Conservation (phyloP, 208 protist species). For the Dictyostelium gargantuum region DNA sequence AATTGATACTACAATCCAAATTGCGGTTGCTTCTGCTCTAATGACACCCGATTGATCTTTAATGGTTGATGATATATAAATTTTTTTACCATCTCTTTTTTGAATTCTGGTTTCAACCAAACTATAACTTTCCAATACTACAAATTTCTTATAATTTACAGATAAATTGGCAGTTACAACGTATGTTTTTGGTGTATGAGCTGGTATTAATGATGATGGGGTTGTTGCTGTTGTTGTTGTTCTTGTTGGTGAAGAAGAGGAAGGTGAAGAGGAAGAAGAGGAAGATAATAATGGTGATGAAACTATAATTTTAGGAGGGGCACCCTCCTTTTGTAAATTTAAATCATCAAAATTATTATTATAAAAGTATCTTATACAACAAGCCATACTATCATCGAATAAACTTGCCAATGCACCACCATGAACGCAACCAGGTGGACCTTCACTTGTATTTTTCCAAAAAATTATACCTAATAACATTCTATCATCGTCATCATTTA, state of each 20-base stretch:
- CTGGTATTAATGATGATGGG: too few relatives aligned
- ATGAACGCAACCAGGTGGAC: slow-evolving; percentile 53
- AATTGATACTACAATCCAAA: slow-evolving; percentile 44
- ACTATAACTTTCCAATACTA: slow-evolving; percentile 7
- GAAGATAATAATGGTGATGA: background rate
- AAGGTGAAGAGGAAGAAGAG: too few relatives aligned
- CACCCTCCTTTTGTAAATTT: background rate
- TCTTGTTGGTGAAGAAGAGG: too few relatives aligned
- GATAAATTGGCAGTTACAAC: slow-evolving; percentile 55
- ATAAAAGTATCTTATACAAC: slow-evolving; percentile 60
- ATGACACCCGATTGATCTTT: slow-evolving; percentile 22
- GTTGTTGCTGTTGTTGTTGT: background rate
- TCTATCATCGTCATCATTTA: background rate
- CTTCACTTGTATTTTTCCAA: slow-evolving; percentile 32
- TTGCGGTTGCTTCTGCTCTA: slow-evolving; percentile 19
- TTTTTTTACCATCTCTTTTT: slow-evolving; percentile 57
- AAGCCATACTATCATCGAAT: slow-evolving; percentile 62
- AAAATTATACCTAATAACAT: background rate
- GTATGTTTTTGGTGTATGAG: slow-evolving; percentile 17
- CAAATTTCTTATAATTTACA: slow-evolving; percentile 67
- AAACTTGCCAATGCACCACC: slow-evolving; percentile 26
- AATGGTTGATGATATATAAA: background rate
- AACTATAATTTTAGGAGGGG: background rate
- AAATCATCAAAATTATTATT: slow-evolving; percentile 61
- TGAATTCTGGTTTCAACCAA: slow-evolving; percentile 6